Base-by-base conservation (phyloP, 176 grass and related monocot genomes). In the Lolium perenne region DNA sequence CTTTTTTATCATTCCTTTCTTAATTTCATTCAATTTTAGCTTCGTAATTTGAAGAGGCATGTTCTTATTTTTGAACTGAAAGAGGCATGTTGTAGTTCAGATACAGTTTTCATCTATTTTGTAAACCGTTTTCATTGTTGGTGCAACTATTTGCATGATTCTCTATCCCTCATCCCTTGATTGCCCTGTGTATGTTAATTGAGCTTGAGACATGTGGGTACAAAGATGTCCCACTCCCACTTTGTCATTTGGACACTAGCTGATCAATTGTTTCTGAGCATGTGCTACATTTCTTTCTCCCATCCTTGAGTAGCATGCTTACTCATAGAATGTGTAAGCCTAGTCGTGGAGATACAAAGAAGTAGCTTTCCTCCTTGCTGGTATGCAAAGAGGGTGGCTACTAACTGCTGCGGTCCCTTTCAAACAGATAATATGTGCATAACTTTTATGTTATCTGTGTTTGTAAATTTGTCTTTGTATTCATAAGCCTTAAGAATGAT, bases 21-120 rank as follows among this genome's bases (percentile, higher is more conserved):
- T 80, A 67, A 58, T 61, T 81, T 46, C 25, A 62, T 78, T 76
- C 21, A 77, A n/a, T 63, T 15, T 86, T 29, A 35, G 16, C 53
- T 70, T 77, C 10, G 29, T 71, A 71, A 78, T 82, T 82, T 53
- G 9, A 71, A 46, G 69, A 82, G 50, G 54, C 71, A 78, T 78
- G 4, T 10, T 86, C 8, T 29, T 15, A 65, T 65, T 65, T 65
- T 65, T 11, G 40, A 65, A 65, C 23, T 65, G 62, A 65, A 82
- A 32, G 69, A 86, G 51, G 32, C 71, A 78, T 86, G 2, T 15
- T 90, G 12, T 21, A 59, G 72, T 51, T 48, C 46, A 51, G 22
- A 69, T 7, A 41, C 66, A 85, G 26, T 22, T 78, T 62, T 86
- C 64, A 45, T 82, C n/a, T 41, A 63, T 80, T 83, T 18, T 64